Conservation (phyloP, 2,329 filamentous ascomycete species). For the Stromatinia cepivora region DNA sequence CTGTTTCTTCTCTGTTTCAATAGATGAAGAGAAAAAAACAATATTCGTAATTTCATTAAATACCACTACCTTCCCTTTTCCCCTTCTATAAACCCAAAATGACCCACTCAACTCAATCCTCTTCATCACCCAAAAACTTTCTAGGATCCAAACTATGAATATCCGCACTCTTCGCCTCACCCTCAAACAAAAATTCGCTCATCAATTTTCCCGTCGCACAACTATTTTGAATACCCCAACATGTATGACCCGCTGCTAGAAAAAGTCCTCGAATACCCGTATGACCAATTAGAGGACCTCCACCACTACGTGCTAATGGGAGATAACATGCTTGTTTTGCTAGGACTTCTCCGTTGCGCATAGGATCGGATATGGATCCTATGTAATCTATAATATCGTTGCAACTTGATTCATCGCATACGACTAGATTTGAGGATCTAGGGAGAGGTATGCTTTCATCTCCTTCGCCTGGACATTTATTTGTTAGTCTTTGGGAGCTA, state of each 20-base stretch:
- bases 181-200: conserved; percentile 77
- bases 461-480: conserved; percentile 60
- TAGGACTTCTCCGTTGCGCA: conserved; percentile 68
- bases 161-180: conserved; percentile 65
- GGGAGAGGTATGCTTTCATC: conserved; percentile 76
- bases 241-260: conserved; percentile 88
- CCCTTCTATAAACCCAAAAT: neutral
- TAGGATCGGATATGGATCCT: conserved; percentile 60
- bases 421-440: conserved; percentile 70
- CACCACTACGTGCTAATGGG: conserved; percentile 54
- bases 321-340: conserved; percentile 90
- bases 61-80: neutral
- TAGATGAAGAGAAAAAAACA: too few species aligned
- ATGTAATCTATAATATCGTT: conserved; percentile 85
- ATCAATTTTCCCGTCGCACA: conserved; percentile 83
- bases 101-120: neutral
- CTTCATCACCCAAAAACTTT: conserved; percentile 46
- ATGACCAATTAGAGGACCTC: conserved; percentile 74
- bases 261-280: conserved; percentile 73
- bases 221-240: conserved; percentile 97
- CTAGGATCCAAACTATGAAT: conserved; percentile 67
- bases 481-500: neutral
- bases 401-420: conserved; percentile 73
- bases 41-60: neutral
- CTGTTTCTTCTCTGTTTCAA: too few species aligned